Conservation (phyloP, 441 rosid species). For the Macaranga tanarius region DNA sequence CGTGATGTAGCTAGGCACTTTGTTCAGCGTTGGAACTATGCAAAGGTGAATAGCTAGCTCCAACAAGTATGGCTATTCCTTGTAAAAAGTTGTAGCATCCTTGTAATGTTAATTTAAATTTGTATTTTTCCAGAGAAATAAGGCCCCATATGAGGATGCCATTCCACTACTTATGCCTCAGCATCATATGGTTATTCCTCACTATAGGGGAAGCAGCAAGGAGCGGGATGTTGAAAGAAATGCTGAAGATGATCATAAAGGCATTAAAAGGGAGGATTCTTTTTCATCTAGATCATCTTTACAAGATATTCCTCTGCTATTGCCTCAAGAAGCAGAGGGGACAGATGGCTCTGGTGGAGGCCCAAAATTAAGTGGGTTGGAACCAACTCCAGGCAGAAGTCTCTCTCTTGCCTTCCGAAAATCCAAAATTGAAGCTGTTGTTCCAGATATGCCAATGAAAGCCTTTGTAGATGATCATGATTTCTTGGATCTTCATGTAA, state of each 20-base stretch:
- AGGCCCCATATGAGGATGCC: slow-evolving; percentile 93
- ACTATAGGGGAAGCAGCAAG: slow-evolving; percentile 73
- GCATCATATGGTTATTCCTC: slow-evolving; percentile 99
- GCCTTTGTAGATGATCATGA: slow-evolving; percentile 83
- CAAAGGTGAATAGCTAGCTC: slow-evolving; percentile 61
- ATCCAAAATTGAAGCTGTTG: slow-evolving; percentile 50
- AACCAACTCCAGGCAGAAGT: slow-evolving; percentile 39
- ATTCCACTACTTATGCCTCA: slow-evolving; percentile 99
- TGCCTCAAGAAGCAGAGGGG: slow-evolving; percentile 78
- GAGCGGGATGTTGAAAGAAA: slow-evolving; percentile 49
- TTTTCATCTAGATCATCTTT: slow-evolving; percentile 74
- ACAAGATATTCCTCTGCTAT: slow-evolving; percentile 91
- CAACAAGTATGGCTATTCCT: slow-evolving; percentile 19
- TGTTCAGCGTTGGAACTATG: slow-evolving; percentile 99
- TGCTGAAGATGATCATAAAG: slow-evolving; percentile 40
- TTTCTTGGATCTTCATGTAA: slow-evolving; percentile 36
- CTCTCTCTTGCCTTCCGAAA: slow-evolving; percentile 59
- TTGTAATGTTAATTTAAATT: slow-evolving; percentile 17
- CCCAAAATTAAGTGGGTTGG: slow-evolving; percentile 43
- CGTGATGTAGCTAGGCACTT: slow-evolving; percentile 96
- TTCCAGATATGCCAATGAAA: slow-evolving; percentile 74
- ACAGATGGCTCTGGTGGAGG: slow-evolving; percentile 47
- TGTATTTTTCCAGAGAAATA: slow-evolving; percentile 63
- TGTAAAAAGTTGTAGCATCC: slow-evolving; percentile 3
- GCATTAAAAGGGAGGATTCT: slow-evolving; percentile 64